A percentile compares a stretch with the other conserved stretches of the same genome.
Evolutionary conservation across 1,139 yeast species (phyloP).

Genomic region (Candida mesenterica): DNA sequence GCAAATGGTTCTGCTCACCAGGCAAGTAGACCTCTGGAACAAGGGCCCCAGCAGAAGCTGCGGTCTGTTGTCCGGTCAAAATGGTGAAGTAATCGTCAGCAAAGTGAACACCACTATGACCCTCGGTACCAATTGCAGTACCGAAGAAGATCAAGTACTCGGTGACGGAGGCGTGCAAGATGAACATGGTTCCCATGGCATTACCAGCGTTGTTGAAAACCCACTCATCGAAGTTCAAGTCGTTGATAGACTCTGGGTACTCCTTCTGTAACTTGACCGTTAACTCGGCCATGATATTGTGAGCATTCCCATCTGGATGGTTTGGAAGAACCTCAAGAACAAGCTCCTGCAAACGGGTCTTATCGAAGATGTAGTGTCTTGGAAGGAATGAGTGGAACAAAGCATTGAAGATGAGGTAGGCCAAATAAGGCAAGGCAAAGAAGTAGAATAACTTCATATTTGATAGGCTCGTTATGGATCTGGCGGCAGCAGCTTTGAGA

Average conservation of each 20-base stretch:
- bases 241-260: slow-evolving; percentile 67
- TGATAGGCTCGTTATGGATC: too few relatives aligned
- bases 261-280: slow-evolving; percentile 56
- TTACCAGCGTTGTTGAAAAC: slow-evolving; percentile 97
- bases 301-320: slow-evolving; percentile 59
- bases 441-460: slow-evolving; percentile 17
- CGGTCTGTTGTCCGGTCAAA: slow-evolving; percentile 72
- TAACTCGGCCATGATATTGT: slow-evolving; percentile 60
- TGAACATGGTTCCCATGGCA: slow-evolving; percentile 97
- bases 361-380: slow-evolving; percentile 57
- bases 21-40: slow-evolving; percentile 68
- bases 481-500: neutral
- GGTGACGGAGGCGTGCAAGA: slow-evolving; percentile 90
- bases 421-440: slow-evolving; percentile 19
- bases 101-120: slow-evolving; percentile 92
- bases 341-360: slow-evolving; percentile 43
- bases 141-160: slow-evolving; percentile 62
- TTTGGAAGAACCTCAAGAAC: slow-evolving; percentile 51
- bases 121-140: slow-evolving; percentile 77
- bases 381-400: slow-evolving; percentile 70
- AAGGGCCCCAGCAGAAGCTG: slow-evolving; percentile 63
- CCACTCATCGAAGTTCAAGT: slow-evolving; percentile 78
- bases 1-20: slow-evolving; percentile 79
- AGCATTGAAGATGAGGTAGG: slow-evolving; percentile 37
- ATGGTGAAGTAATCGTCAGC: slow-evolving; percentile 97